Evolutionary conservation across 176 grass and related monocot species (phyloP), one percentile per base, ranked within the genome.

Genomic region (Saccharum officinarum): DNA sequence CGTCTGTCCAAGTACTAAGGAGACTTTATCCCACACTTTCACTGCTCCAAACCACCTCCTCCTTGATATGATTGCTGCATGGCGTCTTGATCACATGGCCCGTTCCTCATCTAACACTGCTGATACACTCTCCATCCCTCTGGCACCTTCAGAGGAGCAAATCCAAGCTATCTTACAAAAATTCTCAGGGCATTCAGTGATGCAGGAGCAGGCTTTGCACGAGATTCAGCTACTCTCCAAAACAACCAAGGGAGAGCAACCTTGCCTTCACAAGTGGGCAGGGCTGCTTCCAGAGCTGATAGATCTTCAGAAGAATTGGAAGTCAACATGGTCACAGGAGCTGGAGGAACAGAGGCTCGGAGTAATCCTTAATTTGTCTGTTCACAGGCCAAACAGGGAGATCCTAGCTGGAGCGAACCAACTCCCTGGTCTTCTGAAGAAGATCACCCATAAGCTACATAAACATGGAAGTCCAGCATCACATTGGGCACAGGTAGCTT

Each of bases 21-120:
- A 78, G 13, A 36, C 25, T 55, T 67, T 86, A 73, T n/a, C 79
- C 26, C 84, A 90, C 67, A 78, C 83, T 73, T 31, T 45, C 14
- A 47, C 15, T 73, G 22, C 46, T 79, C 80, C 88, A 57, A 83
- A 86, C 68, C 45, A 86, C 28, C 84, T 86, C 36, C 80, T 90
- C 30, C 57, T 13, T 28, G 79, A 90, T 62, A 90, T 90, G 88
- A 83, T 90, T 83, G 10, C 67, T 60, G 74, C 79, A 38, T 90
- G 88, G 88, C 15, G 45, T 60, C 36, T 83, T 4, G 88, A 90
- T 72, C 73, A 86, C 68, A 79, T 39, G 20, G 12, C 20, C 38
- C 4, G 15, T 68, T 37, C 67, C 36, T 69, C 45, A 50, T 36
- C 79, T 73, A 86, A 44, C 18, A 73, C 22, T 22, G 59, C 22